Evolutionary conservation across 179 eudicot species (phyloP).

Genomic region (Silene coronaria): DNA sequence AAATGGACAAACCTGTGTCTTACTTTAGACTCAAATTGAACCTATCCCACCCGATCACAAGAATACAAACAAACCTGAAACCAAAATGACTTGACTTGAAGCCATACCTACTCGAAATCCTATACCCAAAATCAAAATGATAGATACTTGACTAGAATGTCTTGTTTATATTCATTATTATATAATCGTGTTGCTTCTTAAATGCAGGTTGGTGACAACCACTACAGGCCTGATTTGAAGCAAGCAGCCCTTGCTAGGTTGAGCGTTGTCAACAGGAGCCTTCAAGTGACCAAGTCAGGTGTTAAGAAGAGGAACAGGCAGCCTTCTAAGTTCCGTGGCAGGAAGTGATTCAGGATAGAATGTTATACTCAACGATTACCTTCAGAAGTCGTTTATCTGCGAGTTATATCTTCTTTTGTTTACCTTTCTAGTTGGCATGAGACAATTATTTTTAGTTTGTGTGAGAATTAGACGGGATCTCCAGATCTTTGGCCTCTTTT

Average conservation of each 20-base stretch:
- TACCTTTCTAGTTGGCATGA: background rate
- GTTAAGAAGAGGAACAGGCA: slow-evolving; percentile 94
- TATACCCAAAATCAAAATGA: no score
- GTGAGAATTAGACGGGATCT: background rate
- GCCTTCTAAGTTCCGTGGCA: slow-evolving; percentile 45
- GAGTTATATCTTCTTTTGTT: background rate
- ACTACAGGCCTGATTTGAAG: slow-evolving; percentile 88
- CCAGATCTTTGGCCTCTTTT: background rate
- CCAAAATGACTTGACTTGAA: no score
- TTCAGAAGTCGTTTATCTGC: background rate
- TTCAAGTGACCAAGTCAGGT: slow-evolving; percentile 83
- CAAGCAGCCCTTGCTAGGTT: slow-evolving; percentile 85
- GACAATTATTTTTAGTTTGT: slow-evolving; percentile 17
- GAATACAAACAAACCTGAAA: no score
- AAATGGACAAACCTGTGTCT: no score
- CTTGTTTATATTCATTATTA: no score
- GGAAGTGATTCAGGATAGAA: slow-evolving; percentile 34
- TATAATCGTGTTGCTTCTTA: background rate
- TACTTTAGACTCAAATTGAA: no score
- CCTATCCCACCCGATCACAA: no score
- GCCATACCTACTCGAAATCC: no score
- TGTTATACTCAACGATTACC: slow-evolving; percentile 13
- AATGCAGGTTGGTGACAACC: slow-evolving; percentile 64
- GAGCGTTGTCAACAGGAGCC: slow-evolving; percentile 76
- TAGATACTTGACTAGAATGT: no score